Evolutionary conservation across 2,329 filamentous ascomycete genomes (phyloP).

Genomic region (Exophiala sp.): DNA sequence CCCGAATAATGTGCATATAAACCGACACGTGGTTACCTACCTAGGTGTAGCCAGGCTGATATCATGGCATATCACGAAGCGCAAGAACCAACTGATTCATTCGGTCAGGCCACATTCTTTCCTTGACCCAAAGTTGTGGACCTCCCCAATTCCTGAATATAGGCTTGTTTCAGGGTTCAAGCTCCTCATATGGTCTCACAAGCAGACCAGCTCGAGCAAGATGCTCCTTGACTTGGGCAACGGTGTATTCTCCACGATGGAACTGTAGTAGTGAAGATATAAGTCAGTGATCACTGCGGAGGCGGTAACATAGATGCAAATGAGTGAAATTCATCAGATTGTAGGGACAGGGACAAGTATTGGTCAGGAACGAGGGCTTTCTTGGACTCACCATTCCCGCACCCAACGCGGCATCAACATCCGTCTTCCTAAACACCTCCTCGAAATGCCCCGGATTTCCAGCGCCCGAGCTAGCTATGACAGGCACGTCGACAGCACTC

Average conservation of each 20-base stretch:
- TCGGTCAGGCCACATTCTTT: too few species aligned
- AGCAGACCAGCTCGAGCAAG: conserved; percentile 64
- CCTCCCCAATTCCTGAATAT: not conserved
- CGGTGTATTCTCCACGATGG: conserved; percentile 89
- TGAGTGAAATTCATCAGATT: too few species aligned
- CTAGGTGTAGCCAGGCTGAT: too few species aligned
- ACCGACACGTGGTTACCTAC: too few species aligned
- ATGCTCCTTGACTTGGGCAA: conserved; percentile 85
- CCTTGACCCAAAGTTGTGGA: too few species aligned
- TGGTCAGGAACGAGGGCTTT: not conserved
- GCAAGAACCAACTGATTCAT: too few species aligned
- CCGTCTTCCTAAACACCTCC: conserved; percentile 80
- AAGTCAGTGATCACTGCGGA: not conserved
- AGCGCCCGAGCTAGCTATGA: conserved; percentile 90
- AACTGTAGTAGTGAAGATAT: conserved; percentile 49
- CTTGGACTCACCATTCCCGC: conserved; percentile 69
- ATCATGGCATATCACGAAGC: too few species aligned
- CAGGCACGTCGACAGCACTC: conserved; percentile 76
- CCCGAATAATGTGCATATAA: too few species aligned
- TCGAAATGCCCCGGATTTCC: conserved; percentile 82
- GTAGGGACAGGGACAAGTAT: too few species aligned
- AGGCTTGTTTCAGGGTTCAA: conserved; percentile 9
- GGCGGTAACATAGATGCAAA: not conserved
- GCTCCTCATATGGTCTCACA: conserved; percentile 70
- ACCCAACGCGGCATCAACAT: conserved; percentile 85